phyloP scores from a whole-genome alignment of 176 grass and related monocot species.

The Poa pratensis region DNA sequence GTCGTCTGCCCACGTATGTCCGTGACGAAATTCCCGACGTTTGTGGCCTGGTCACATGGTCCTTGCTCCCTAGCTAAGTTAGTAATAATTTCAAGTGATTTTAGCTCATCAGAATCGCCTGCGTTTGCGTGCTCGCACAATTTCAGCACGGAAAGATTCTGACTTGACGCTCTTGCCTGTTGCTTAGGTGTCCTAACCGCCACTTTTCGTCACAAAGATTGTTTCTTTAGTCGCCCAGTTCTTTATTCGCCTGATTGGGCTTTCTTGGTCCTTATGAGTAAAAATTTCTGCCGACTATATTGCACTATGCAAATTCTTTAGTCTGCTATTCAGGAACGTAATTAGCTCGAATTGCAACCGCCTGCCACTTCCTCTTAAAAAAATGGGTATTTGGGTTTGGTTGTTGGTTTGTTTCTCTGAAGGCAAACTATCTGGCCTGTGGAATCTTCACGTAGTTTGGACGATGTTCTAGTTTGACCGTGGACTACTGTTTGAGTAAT shows the following conservation, averaged over 20 bases:
- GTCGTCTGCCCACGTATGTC: constrained; percentile 31
- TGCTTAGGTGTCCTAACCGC: constrained; percentile 47
- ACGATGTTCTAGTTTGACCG: constrained; percentile 26
- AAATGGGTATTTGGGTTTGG: neutral
- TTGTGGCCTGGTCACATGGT: constrained; percentile 36
- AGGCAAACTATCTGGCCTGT: constrained; percentile 3
- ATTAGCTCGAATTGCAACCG: neutral
- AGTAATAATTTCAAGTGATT: constrained; percentile 13
- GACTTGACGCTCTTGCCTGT: constrained; percentile 1
- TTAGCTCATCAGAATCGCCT: constrained; percentile 17
- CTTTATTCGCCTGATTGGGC: constrained; percentile 25
- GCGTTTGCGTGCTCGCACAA: neutral
- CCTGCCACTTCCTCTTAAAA: neutral
- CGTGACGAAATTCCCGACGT: neutral
- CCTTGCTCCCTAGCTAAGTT: neutral
- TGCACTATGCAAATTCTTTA: neutral
- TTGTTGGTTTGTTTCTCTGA: constrained; percentile 25
- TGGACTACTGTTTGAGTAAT: constrained; percentile 48
- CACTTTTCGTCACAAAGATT: constrained; percentile 23
- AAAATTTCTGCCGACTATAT: constrained; percentile 7
- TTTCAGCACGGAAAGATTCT: constrained; percentile 37
- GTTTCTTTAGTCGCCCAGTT: constrained; percentile 25
- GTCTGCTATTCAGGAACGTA: neutral
- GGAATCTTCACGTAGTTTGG: constrained; percentile 27
- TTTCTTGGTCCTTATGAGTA: constrained; percentile 16